These are phyloP conservation scores for Brassica incana DNA, from an alignment of 345 rosid species.

Conservation along the genomic window DNA sequence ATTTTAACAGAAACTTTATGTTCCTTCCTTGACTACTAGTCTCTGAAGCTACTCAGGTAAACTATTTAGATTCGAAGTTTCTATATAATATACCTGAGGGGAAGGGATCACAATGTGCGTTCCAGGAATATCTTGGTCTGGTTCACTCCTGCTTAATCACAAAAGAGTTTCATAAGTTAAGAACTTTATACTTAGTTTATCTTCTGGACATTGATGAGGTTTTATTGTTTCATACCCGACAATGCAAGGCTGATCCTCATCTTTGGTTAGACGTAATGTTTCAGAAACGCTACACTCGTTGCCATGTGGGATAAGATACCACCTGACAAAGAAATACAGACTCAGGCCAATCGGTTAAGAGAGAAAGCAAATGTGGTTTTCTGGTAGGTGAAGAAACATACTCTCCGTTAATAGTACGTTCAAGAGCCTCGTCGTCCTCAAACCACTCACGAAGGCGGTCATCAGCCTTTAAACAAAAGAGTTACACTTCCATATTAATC, in stretches of 20 bases:
- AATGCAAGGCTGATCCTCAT: conserved; percentile 56
- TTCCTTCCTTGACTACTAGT: neutral
- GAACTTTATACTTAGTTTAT: neutral
- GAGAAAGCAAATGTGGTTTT: neutral
- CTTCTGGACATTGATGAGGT: neutral
- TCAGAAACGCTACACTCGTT: conserved; percentile 44
- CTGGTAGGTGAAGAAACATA: conserved; percentile 27
- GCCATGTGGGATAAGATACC: conserved; percentile 68
- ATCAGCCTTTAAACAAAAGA: conserved; percentile 40
- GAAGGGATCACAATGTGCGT: conserved; percentile 56
- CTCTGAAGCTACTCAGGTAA: neutral
- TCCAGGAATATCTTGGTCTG: conserved; percentile 53
- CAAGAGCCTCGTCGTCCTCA: conserved; percentile 73
- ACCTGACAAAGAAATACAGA: conserved; percentile 45
- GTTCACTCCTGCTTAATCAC: conserved; percentile 56
- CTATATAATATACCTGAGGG: conserved; percentile 53
- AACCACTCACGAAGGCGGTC: conserved; percentile 46
- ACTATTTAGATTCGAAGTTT: neutral
- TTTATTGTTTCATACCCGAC: conserved; percentile 55
- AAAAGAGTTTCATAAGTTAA: neutral
- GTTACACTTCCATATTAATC: neutral
- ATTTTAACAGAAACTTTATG: neutral
- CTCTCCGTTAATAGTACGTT: conserved; percentile 78
- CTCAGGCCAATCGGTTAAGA: neutral
- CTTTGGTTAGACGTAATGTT: conserved; percentile 54